phyloP scores from a whole-genome alignment of 441 rosid species.

The Gossypium gossypioides region DNA sequence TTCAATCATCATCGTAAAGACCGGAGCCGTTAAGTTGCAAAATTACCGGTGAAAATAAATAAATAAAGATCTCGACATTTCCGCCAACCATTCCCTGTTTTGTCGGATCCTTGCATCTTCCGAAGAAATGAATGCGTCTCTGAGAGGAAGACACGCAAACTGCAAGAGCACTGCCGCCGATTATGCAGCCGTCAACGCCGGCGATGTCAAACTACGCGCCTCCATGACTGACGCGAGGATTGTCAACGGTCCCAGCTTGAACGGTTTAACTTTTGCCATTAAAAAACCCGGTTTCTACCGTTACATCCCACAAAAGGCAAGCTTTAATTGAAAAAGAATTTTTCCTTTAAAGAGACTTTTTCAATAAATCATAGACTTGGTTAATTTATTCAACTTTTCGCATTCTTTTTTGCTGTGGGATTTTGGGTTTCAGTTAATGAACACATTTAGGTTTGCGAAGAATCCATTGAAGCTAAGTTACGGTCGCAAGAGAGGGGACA shows the following conservation, averaged over 20 bases:
- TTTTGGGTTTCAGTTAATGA: slow-evolving; percentile 92
- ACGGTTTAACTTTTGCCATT: slow-evolving; percentile 56
- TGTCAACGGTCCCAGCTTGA: slow-evolving; percentile 66
- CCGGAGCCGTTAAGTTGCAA: background rate
- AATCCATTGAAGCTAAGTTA: slow-evolving; percentile 79
- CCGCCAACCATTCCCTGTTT: slow-evolving; percentile 10
- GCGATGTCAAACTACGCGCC: slow-evolving; percentile 66
- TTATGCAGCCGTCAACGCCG: slow-evolving; percentile 42
- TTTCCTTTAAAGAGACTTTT: background rate
- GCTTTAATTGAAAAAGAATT: background rate
- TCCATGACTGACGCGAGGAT: slow-evolving; percentile 74
- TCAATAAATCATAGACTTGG: background rate
- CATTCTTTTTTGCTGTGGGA: slow-evolving; percentile 37
- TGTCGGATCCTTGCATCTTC: slow-evolving; percentile 15
- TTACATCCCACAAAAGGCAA: slow-evolving; percentile 71
- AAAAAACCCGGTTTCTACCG: slow-evolving; percentile 2
- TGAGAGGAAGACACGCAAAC: slow-evolving; percentile 58
- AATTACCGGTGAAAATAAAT: background rate
- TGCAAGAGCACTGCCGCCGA: slow-evolving; percentile 52
- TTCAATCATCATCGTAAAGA: background rate
- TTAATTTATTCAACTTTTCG: background rate
- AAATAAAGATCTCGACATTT: background rate
- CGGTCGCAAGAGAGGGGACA: slow-evolving; percentile 60
- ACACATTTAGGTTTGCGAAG: slow-evolving; percentile 52
- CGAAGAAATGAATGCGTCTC: slow-evolving; percentile 61